phyloP scores from a whole-genome alignment of 495 filamentous ascomycete species.

The Schizothecium vesticola region DNA sequence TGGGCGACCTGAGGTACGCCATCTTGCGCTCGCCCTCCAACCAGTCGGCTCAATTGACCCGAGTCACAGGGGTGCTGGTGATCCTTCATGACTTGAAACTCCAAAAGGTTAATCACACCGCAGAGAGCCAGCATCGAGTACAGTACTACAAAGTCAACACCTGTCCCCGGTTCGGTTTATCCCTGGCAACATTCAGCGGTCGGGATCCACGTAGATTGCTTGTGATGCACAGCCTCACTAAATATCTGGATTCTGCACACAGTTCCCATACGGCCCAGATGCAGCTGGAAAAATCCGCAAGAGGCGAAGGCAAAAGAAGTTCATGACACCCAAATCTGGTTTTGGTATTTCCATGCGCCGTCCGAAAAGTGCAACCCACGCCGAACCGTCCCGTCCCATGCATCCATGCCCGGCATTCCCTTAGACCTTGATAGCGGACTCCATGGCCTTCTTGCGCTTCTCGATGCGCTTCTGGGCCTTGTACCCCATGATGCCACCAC shows the following conservation, averaged over 20 bases:
- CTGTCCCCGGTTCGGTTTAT: not conserved
- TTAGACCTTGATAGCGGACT: conserved; percentile 94
- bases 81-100: conserved; percentile 23
- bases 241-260: not conserved
- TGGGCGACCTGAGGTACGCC: not conserved
- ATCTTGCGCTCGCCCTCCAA: not conserved
- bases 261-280: not conserved
- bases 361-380: conserved; percentile 30
- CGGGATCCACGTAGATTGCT: not conserved
- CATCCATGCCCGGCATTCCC: conserved; percentile 8
- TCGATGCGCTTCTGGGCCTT: conserved; percentile 90
- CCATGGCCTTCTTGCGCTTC: conserved; percentile 95
- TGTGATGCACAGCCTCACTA: not conserved
- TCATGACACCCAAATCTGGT: conserved; percentile 33
- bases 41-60: conserved; percentile 11
- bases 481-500: conserved; percentile 98
- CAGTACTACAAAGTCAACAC: not conserved
- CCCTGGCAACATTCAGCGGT: not conserved
- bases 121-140: not conserved
- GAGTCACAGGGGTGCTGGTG: conserved; percentile 5
- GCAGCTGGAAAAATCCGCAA: conserved; percentile 18
- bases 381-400: conserved; percentile 20
- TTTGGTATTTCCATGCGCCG: conserved; percentile 38
- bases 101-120: not conserved
- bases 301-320: conserved; percentile 29